Evolutionary conservation across 352 stramenopile species (phyloP).

Genomic region (Phytophthora capsici): DNA sequence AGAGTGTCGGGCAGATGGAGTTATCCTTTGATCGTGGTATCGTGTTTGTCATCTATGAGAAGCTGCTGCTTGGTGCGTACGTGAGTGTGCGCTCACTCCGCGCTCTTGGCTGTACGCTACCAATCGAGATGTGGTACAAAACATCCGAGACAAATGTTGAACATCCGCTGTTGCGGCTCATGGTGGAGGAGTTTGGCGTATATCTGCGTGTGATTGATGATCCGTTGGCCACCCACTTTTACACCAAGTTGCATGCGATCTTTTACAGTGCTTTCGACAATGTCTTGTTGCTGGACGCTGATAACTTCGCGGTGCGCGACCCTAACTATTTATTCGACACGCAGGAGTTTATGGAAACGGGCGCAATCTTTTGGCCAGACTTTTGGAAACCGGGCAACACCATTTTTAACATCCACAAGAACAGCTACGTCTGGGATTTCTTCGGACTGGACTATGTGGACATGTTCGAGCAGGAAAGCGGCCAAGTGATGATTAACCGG

Average conservation of each 20-base stretch:
- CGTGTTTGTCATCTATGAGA: constrained; percentile 68
- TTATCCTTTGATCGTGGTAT: constrained; percentile 54
- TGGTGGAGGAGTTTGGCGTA: constrained; percentile 46
- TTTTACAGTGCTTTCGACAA: constrained; percentile 63
- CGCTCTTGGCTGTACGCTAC: constrained; percentile 48
- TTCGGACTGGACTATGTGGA: constrained; percentile 67
- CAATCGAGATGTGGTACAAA: constrained; percentile 68
- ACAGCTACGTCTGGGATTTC: constrained; percentile 77
- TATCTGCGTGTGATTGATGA: constrained; percentile 58
- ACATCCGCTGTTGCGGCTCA: constrained; percentile 45
- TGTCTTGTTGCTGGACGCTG: constrained; percentile 62
- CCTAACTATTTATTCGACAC: constrained; percentile 73
- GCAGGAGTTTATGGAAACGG: constrained; percentile 54
- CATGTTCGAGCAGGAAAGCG: constrained; percentile 84
- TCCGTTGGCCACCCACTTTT: constrained; percentile 50
- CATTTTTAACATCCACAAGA: constrained; percentile 79
- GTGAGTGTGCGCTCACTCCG: constrained; percentile 62
- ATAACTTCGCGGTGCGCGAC: constrained; percentile 68
- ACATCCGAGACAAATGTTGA: constrained; percentile 43
- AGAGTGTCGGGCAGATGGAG: constrained; percentile 34
- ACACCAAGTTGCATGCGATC: constrained; percentile 63
- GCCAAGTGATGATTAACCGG: constrained; percentile 78
- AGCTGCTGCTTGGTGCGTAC: constrained; percentile 63
- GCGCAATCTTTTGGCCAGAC: constrained; percentile 87
- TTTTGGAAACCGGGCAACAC: constrained; percentile 77